phyloP scores from a whole-genome alignment of 2,329 filamentous ascomycete species.

The Mariannaea sp. region DNA sequence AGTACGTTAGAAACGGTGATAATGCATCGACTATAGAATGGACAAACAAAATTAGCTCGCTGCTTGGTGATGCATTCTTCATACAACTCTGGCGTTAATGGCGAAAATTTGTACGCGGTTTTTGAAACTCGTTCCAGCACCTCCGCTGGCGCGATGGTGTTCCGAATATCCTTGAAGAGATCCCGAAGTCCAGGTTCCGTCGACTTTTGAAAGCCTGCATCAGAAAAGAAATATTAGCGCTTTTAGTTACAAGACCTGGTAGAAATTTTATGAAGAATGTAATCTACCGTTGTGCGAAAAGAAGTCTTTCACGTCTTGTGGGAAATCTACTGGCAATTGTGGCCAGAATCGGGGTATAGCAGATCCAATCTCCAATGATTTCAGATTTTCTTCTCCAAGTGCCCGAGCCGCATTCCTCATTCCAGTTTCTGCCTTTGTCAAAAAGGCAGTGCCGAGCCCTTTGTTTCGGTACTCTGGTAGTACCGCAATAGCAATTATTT shows the following conservation, averaged over 20 bases:
- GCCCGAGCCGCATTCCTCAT: slow-evolving; percentile 7
- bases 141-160: slow-evolving; percentile 15
- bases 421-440: slow-evolving; percentile 12
- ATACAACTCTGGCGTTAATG: slow-evolving; percentile 31
- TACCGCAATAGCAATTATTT: slow-evolving; percentile 30
- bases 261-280: no score
- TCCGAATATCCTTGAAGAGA: slow-evolving; percentile 27
- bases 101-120: slow-evolving; percentile 23
- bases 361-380: slow-evolving; percentile 29
- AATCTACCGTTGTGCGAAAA: slow-evolving; percentile 24
- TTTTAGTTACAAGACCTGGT: accelerated
- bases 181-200: slow-evolving; percentile 10
- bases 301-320: slow-evolving; percentile 25
- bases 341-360: slow-evolving; percentile 31
- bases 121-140: slow-evolving; percentile 28
- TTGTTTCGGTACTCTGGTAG: slow-evolving; percentile 23
- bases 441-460: slow-evolving; percentile 25
- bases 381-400: slow-evolving; percentile 1
- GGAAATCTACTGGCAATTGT: slow-evolving; percentile 17
- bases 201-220: slow-evolving; percentile 17
- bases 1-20: neutral
- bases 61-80: slow-evolving; percentile 35
- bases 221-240: no score
- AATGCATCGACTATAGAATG: accelerated
- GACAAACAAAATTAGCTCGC: slow-evolving; percentile 24